Conservation (phyloP, 148 eudicot genomes). For the Heliosperma pusillum region DNA sequence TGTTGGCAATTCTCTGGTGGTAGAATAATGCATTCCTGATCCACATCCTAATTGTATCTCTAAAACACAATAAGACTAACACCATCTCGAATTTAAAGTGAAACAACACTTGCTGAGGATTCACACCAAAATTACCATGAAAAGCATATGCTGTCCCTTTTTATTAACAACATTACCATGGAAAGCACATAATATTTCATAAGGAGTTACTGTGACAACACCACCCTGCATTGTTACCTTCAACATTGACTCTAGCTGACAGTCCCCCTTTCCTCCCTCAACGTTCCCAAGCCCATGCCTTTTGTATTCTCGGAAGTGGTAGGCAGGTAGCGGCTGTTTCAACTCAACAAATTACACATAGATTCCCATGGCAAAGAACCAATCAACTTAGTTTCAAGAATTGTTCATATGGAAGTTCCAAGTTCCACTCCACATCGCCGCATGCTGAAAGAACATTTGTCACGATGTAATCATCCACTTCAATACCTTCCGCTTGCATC, state of each 20-base stretch:
- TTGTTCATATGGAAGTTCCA: slow-evolving; percentile 27
- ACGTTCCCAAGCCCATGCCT: not conserved
- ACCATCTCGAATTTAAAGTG: not conserved
- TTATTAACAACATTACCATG: not conserved
- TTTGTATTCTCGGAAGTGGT: not conserved
- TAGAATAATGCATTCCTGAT: not conserved
- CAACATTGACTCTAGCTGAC: not conserved
- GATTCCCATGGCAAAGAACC: not conserved
- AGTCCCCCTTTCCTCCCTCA: not conserved
- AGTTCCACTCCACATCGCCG: slow-evolving; percentile 59
- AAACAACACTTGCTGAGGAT: slow-evolving; percentile 1
- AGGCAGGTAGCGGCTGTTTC: not conserved
- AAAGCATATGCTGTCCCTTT: not conserved
- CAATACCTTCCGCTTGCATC: slow-evolving; percentile 74
- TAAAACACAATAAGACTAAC: not conserved
- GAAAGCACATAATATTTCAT: not conserved
- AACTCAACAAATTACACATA: not conserved
- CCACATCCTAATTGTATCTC: not conserved
- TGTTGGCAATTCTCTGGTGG: not conserved
- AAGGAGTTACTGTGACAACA: not conserved
- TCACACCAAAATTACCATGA: not conserved
- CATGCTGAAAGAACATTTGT: slow-evolving; percentile 73
- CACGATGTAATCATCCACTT: slow-evolving; percentile 57
- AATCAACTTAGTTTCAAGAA: slow-evolving; percentile 32
- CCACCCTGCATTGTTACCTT: not conserved